Evolutionary conservation across 2,329 filamentous ascomycete species (phyloP).

Genomic region (Botrytis paeoniae): DNA sequence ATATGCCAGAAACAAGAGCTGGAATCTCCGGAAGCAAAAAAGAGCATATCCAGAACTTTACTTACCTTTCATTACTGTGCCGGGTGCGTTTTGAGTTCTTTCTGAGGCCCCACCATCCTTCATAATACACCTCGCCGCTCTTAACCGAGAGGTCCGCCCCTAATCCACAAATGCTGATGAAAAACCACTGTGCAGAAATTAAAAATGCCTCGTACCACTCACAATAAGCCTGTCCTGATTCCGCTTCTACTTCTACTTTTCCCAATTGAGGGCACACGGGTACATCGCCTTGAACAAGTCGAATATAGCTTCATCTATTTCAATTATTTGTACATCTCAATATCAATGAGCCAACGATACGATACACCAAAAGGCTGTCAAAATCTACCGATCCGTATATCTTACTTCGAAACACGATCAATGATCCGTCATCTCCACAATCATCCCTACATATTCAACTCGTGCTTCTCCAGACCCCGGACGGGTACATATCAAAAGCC

Average conservation of each 20-base stretch:
- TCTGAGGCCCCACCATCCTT: background rate
- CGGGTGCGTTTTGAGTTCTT: background rate
- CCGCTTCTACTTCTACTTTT: background rate
- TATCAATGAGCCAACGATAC: background rate
- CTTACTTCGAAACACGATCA: background rate
- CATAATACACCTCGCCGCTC: constrained; percentile 1
- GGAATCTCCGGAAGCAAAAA: background rate
- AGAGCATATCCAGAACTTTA: background rate
- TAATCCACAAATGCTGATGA: background rate
- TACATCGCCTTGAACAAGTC: background rate
- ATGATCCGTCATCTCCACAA: constrained; percentile 4
- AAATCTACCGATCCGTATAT: background rate
- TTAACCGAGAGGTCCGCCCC: background rate
- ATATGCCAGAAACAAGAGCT: background rate
- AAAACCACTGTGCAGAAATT: background rate
- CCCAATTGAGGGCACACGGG: background rate
- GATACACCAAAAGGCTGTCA: background rate
- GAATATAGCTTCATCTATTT: background rate
- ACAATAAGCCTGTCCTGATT: background rate
- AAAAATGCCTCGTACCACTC: background rate
- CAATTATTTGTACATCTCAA: background rate
- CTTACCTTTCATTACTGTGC: background rate
- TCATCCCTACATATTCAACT: background rate
- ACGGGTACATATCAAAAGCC: constrained; percentile 19
- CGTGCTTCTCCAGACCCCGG: constrained; percentile 18